Percentiles rank a stretch among this genome's conserved stretches.
Evolutionary conservation across 306 rosid species (phyloP).

Genomic region (Medicago arabica): DNA sequence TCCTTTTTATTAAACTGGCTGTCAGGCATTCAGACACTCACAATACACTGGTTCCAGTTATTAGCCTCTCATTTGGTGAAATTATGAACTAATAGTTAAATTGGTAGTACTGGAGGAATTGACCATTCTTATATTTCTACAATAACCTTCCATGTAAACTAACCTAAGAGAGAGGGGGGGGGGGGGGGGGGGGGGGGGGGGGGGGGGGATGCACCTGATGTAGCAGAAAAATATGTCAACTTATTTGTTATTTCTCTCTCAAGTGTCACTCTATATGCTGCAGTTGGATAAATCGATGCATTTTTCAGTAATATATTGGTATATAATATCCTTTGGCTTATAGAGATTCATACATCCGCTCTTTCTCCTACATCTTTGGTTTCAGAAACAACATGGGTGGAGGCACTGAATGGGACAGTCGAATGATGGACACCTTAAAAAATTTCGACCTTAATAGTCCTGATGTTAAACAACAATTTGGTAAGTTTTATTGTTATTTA

Average conservation of each 20-base stretch:
- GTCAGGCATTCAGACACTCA: neutral
- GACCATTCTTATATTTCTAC: slow-evolving; percentile 12
- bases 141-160: slow-evolving; percentile 18
- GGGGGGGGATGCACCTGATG: slow-evolving; percentile 7
- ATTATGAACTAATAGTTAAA: neutral
- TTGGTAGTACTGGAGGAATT: neutral
- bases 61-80: neutral
- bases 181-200: slow-evolving; percentile 2
- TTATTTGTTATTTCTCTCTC: slow-evolving; percentile 21
- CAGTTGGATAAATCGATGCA: slow-evolving; percentile 33
- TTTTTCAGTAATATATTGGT: slow-evolving; percentile 21
- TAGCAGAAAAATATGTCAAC: slow-evolving; percentile 1
- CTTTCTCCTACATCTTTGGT: slow-evolving; percentile 24
- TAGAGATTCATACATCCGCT: slow-evolving; percentile 17
- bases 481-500: slow-evolving; percentile 50
- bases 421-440: slow-evolving; percentile 90
- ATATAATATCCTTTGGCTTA: slow-evolving; percentile 20
- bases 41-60: neutral
- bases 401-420: slow-evolving; percentile 80
- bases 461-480: slow-evolving; percentile 96
- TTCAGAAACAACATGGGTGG: slow-evolving; percentile 88
- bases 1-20: neutral
- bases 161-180: neutral
- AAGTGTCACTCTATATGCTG: slow-evolving; percentile 19
- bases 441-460: slow-evolving; percentile 96